Evolutionary conservation across 2,329 filamentous ascomycete species (phyloP).

Genomic region (Nemania diffusa): DNA sequence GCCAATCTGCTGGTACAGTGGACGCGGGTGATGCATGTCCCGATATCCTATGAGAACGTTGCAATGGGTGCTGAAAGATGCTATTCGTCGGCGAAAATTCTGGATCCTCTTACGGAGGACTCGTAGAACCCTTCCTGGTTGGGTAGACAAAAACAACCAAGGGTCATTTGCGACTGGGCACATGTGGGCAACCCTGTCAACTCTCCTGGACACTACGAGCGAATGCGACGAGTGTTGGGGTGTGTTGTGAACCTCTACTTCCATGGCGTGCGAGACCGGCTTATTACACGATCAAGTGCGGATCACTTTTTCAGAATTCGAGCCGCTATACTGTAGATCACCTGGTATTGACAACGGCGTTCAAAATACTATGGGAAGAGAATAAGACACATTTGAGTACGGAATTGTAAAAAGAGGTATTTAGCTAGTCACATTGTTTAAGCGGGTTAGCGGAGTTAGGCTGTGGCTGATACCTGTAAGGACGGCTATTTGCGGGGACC

Average conservation of each 20-base stretch:
- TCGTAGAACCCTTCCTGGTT: constrained; percentile 43
- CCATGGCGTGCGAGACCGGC: background rate
- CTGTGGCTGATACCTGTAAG: constrained; percentile 31
- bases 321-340: background rate
- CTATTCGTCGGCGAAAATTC: constrained; percentile 51
- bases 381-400: background rate
- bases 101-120: constrained; percentile 37
- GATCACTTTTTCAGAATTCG: background rate
- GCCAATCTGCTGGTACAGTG: constrained; percentile 57
- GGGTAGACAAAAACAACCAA: constrained; percentile 39
- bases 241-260: background rate
- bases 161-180: constrained; percentile 34
- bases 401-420: background rate
- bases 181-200: constrained; percentile 36
- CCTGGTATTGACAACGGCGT: background rate
- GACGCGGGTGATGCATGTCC: constrained; percentile 54
- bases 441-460: constrained; percentile 2
- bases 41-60: constrained; percentile 54
- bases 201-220: background rate
- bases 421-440: background rate
- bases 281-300: background rate
- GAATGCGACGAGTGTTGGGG: constrained; percentile 2
- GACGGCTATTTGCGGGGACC: constrained; percentile 38
- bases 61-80: constrained; percentile 46
- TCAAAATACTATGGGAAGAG: background rate